A percentile compares a stretch with the other conserved stretches of the same genome.
Evolutionary conservation across 306 rosid species (phyloP).

Genomic region (Urtica urens): DNA sequence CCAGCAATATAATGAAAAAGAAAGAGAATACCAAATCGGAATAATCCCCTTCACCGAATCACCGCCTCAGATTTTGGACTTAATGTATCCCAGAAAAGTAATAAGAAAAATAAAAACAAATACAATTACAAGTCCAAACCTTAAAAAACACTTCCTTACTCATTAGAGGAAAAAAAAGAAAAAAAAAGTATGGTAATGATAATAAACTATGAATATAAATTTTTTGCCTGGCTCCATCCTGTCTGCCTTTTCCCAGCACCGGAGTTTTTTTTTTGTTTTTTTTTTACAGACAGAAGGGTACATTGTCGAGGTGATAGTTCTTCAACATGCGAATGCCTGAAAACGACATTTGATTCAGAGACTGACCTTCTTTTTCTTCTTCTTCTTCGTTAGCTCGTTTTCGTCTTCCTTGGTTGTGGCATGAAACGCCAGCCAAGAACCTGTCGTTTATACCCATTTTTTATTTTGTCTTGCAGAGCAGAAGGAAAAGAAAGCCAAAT

Average conservation of each 20-base stretch:
- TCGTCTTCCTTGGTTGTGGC: slow-evolving; percentile 31
- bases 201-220: slow-evolving; percentile 4
- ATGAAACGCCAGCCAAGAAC: slow-evolving; percentile 13
- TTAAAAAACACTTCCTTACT: too few relatives aligned
- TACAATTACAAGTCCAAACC: too few relatives aligned
- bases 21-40: too few relatives aligned
- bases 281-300: slow-evolving; percentile 39
- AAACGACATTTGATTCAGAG: too few relatives aligned
- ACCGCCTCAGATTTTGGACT: too few relatives aligned
- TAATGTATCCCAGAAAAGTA: too few relatives aligned
- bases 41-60: too few relatives aligned
- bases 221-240: slow-evolving; percentile 50
- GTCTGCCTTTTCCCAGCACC: slow-evolving; percentile 50
- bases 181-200: neutral
- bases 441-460: slow-evolving; percentile 1
- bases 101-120: too few relatives aligned
- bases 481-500: slow-evolving; percentile 2
- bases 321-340: slow-evolving; percentile 17
- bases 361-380: slow-evolving; percentile 25
- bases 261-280: slow-evolving; percentile 16
- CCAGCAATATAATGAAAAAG: too few relatives aligned
- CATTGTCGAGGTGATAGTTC: slow-evolving; percentile 68
- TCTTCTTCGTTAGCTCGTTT: slow-evolving; percentile 16
- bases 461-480: neutral
- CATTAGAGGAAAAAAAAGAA: neutral